Base-by-base conservation (phyloP, 2,329 filamentous ascomycete species). In the Pleurostoma richardsiae region DNA sequence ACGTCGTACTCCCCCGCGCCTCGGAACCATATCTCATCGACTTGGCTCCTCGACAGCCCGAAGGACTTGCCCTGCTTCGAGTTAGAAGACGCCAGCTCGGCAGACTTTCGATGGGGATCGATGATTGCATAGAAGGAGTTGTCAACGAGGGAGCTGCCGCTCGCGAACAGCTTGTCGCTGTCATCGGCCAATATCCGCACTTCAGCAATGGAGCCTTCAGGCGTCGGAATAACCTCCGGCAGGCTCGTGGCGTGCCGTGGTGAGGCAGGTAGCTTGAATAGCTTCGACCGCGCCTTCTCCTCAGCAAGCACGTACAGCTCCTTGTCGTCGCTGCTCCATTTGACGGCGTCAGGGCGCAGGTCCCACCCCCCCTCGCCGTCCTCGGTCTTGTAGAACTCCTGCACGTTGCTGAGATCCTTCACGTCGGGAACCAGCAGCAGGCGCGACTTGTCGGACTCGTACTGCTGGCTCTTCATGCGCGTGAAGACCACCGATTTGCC, bases 391-490 rank as follows among this genome's bases (percentile, higher is more conserved):
- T 80, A 85, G 50, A 85, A 83, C 56, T 85, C 80, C 51, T 81
- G 72, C 10, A 83, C 76, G 49, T 77, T 76, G 49, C 69, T 70
- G 7, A 82, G 66, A 49, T 83, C 74, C 10, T 62, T 63, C 42
- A 88, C 69, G 54, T 88, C 76, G 2, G 80, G 76, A 5, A 88
- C 63, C 3, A 89, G 67, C 51, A 90, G 67, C 4, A 90, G 69
- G 40, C 83, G 77, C 40, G 85, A 77, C 63, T 86, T 86, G 68
- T 96, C 90, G 11, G 85, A 80, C 65, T 96, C 90, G 61, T 96
- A 95, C 49, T 85, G 82, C 44, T 80, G 74, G 47, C 77, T 77
- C 52, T 79, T 77, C 90, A 95, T 95, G 51, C 87, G 82, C 30
- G 88, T 74, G 62, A 95, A 96, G 2, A 82, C 88, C 29, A 92